Evolutionary conservation across 345 rosid species (phyloP), one percentile per base, ranked within the genome.

Genomic region (Atalantia buxifolia): DNA sequence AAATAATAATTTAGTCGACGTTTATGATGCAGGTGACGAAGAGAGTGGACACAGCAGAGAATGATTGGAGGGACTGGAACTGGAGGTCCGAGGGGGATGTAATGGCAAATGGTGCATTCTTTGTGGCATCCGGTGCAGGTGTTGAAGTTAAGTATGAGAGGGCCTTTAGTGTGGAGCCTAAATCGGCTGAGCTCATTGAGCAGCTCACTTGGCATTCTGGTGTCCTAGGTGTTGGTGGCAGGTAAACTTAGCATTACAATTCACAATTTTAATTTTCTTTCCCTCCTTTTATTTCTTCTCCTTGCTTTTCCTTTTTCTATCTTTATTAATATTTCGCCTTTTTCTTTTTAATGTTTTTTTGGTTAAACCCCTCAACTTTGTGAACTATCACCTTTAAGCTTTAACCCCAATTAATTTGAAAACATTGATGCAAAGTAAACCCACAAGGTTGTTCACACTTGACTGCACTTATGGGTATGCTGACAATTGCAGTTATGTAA

Each of bases 81-180:
- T 95, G 99, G 99, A 87, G 97, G 83, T 95, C 99, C 2, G 98
- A 93, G 62, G 98, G 98, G 36, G 99, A 96, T 74, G 59, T 89
- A 19, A 0, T 96, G 94, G 99, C 91, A 22, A 96, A 96, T 25
- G 99, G 98, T 28, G 99, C 99, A 2, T 94, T 87, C 77, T 96
- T 96, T 30, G 89, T 94, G 48, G 91, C 94, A 6, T 96, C 99
- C 0, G 99, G 98, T 3, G 84, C 83, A 73, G 97, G 81, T 28
- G 83, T 89, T 0, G 97, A 95, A 77, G 91, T 89, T 63, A 88
- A 83, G 72, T 95, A 93, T 64, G 97, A 95, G 84, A 95, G 93
- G 76, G 98, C 99, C 0, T 92, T 88, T 69, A 93, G 98, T 33
- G 90, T 90, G 55, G 99, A 95, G 86, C 99, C 99, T 22, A 93